These are phyloP conservation scores for Glonium stellatum DNA, from an alignment of 495 filamentous ascomycete species.

Conservation along the genomic window DNA sequence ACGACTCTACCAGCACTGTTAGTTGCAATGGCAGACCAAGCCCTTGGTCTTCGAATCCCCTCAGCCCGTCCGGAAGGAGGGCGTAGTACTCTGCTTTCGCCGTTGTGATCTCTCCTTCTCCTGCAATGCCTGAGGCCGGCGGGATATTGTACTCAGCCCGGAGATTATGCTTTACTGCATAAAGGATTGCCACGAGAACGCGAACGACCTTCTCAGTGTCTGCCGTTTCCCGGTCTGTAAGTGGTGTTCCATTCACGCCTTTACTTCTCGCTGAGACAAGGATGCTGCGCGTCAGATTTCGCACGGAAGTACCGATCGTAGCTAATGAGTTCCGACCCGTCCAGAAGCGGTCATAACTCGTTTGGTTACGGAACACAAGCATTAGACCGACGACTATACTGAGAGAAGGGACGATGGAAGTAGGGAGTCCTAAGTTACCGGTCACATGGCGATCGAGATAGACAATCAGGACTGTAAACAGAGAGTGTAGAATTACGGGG, in stretches of 20 bases:
- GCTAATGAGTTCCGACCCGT: conserved; percentile 57
- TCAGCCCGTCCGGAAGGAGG: conserved; percentile 52
- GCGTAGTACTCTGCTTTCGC: conserved; percentile 54
- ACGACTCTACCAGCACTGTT: conserved; percentile 60
- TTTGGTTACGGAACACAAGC: conserved; percentile 72
- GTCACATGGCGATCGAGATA: conserved; percentile 53
- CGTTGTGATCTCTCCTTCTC: conserved; percentile 23
- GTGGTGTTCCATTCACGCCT: neutral
- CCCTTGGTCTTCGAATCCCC: conserved; percentile 57
- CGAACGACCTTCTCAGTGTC: conserved; percentile 56
- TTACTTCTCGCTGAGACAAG: conserved; percentile 25
- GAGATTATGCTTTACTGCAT: conserved; percentile 67
- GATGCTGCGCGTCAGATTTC: conserved; percentile 58
- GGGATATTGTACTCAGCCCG: conserved; percentile 54
- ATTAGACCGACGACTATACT: conserved; percentile 76
- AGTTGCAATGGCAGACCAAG: conserved; percentile 60
- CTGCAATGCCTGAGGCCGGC: neutral
- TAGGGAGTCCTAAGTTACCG: conserved; percentile 53
- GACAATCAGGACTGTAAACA: conserved; percentile 58
- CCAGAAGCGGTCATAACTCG: conserved; percentile 68
- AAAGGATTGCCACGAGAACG: conserved; percentile 65
- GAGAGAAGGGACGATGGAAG: conserved; percentile 64
- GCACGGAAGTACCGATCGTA: conserved; percentile 51
- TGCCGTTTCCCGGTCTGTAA: conserved; percentile 36
- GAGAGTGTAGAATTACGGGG: conserved; percentile 56